Conservation (phyloP, 352 stramenopile genomes). For the Saprolegnia diclina region DNA sequence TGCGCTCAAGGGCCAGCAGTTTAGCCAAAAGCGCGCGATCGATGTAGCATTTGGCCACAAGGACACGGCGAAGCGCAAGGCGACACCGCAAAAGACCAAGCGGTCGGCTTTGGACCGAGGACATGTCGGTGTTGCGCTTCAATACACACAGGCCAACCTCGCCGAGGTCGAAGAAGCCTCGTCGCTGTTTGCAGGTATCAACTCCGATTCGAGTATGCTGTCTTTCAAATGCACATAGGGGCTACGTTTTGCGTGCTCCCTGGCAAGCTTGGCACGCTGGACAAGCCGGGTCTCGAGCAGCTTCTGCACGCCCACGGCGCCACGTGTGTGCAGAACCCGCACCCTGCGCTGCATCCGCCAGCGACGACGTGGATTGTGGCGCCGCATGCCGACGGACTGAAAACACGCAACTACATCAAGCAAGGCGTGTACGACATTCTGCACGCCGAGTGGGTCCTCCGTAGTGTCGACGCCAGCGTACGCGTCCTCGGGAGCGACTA, state of each 20-base stretch:
- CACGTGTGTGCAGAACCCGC: slow-evolving; percentile 70
- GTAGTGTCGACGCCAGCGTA: slow-evolving; percentile 36
- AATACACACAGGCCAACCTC: slow-evolving; percentile 59
- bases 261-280: slow-evolving; percentile 57
- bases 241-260: slow-evolving; percentile 65
- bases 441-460: slow-evolving; percentile 53
- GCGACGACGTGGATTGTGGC: slow-evolving; percentile 64
- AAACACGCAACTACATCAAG: slow-evolving; percentile 74
- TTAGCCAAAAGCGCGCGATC: slow-evolving; percentile 65
- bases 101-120: slow-evolving; percentile 22
- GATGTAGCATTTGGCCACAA: slow-evolving; percentile 70
- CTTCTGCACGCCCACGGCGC: slow-evolving; percentile 61
- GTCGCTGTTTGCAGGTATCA: slow-evolving; percentile 50
- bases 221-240: no score
- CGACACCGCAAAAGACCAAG: slow-evolving; percentile 18
- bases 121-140: slow-evolving; percentile 40
- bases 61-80: slow-evolving; percentile 37
- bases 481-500: slow-evolving; percentile 40
- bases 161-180: slow-evolving; percentile 47
- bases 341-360: slow-evolving; percentile 34
- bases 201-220: no score
- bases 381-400: slow-evolving; percentile 56
- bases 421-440: slow-evolving; percentile 74
- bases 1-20: slow-evolving; percentile 40
- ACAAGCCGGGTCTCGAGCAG: slow-evolving; percentile 73